These are phyloP conservation scores for Epichloe uncinata DNA, from an alignment of 2,329 filamentous ascomycete genomes.

Conservation along the genomic window DNA sequence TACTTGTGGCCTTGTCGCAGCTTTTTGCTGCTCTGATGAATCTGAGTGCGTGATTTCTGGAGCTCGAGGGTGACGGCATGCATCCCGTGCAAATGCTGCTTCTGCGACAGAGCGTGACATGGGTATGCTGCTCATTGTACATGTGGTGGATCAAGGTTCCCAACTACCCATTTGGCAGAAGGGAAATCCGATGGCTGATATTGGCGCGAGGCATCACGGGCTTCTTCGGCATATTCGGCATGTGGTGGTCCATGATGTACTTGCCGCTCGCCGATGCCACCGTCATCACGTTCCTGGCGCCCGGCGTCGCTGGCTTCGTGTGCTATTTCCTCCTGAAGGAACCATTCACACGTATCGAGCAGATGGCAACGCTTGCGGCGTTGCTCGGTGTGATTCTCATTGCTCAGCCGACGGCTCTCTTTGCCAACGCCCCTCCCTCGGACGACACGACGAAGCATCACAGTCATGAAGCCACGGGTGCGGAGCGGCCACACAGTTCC, in stretches of 20 bases:
- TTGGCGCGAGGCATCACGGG: conserved; percentile 55
- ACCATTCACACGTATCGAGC: conserved; percentile 64
- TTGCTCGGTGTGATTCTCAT: conserved; percentile 73
- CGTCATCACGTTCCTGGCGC: conserved; percentile 77
- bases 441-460: conserved; percentile 1
- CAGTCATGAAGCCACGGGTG: background rate
- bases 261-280: conserved; percentile 78
- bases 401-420: conserved; percentile 52
- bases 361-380: conserved; percentile 62
- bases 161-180: conserved; percentile 56
- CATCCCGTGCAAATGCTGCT: conserved; percentile 80
- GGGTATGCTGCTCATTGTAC: conserved; percentile 51
- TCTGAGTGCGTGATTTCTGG: conserved; percentile 61
- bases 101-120: conserved; percentile 62
- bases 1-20: conserved; percentile 62
- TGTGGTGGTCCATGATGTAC: conserved; percentile 57
- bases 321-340: conserved; percentile 65
- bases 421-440: conserved; percentile 17
- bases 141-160: conserved; percentile 60
- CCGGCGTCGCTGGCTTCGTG: conserved; percentile 64
- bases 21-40: conserved; percentile 81
- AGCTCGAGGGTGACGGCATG: conserved; percentile 57
- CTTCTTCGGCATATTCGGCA: conserved; percentile 66
- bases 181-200: conserved; percentile 53
- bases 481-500: background rate